Base-by-base conservation (phyloP, 2,329 filamentous ascomycete genomes). In the Hymenoscyphus fraxineus region DNA sequence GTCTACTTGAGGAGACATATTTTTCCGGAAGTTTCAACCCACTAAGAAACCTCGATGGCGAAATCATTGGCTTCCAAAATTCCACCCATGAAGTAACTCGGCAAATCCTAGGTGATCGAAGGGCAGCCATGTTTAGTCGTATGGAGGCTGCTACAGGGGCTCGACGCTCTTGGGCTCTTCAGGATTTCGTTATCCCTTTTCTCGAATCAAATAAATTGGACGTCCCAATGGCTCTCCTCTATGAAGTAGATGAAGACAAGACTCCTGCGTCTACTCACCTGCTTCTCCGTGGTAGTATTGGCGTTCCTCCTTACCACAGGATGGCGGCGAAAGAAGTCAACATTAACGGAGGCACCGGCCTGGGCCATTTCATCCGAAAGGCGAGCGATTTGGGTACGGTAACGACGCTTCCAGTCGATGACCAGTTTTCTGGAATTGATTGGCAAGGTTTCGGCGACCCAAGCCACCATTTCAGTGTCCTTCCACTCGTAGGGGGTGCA, bases 21-120 rank as follows among this genome's bases (percentile, higher is more conserved):
- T 74, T 73, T 55, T 70, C 69, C 12, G 72, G 70, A 7, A 73
- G 67, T 31, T 70, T 73, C 38, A 70, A 64, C n/a, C 73, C 73
- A 7, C 47, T 74, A 4, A 59, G 70, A 40, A 67, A 66, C 16
- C 64, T 69, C 15, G 65, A 64, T 40, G 70, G 73, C 15, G 62
- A 60, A 16, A 60, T 73, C 2, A 67, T 69, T 22, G 73, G 72
- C 1, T 70, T 72, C 13, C 70, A 71, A 39, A 72, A 73, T 32
- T 56, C 66, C 4, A 65, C 67, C 12, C 64, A 68, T 56, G 73
- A 74, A 59, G 57, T 71, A 32, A 74, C 73, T 6, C 64, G 60
- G 5, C 44, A 65, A 15, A 72, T 68, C 55, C 63, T 74, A 31
- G 66, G 61, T 16, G 67, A 71, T 15, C 65, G 73, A 19, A 65